phyloP scores from a whole-genome alignment of 1,139 yeast genomes.

The Magnusiomyces fungicola region DNA sequence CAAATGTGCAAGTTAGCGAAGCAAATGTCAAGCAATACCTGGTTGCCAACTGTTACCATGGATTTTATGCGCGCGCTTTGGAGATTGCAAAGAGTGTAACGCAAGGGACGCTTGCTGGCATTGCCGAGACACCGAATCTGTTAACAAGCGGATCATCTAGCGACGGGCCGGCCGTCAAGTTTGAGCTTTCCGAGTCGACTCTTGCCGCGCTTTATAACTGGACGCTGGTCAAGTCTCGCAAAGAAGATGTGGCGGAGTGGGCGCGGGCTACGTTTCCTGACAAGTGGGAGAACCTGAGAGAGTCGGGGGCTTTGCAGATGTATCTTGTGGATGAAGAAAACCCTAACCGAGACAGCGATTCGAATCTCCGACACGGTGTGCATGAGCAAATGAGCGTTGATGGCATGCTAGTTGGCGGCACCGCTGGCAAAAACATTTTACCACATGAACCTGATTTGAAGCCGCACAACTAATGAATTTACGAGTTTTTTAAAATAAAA shows the following conservation, averaged over 20 bases:
- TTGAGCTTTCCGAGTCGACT: conserved; percentile 42
- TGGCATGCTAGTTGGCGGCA: background rate
- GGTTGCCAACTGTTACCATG: conserved; percentile 69
- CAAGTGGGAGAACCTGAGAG: conserved; percentile 42
- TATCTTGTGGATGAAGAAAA: conserved; percentile 24
- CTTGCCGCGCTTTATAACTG: conserved; percentile 54
- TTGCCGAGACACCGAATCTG: background rate
- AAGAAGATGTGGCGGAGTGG: conserved; percentile 46
- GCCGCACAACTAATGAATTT: too few species aligned
- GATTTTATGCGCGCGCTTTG: conserved; percentile 52
- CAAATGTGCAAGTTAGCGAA: conserved; percentile 47
- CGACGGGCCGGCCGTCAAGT: background rate
- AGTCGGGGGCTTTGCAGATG: conserved; percentile 36
- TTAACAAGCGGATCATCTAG: background rate
- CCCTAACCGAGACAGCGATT: conserved; percentile 27
- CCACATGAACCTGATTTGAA: too few species aligned
- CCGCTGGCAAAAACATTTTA: background rate
- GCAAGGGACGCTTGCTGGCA: background rate
- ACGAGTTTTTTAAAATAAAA: too few species aligned
- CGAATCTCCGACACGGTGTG: conserved; percentile 18
- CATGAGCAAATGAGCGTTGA: background rate
- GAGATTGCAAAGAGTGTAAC: conserved; percentile 44
- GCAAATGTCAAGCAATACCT: conserved; percentile 57
- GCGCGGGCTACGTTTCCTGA: conserved; percentile 40
- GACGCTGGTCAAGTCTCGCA: conserved; percentile 46